Conservation (phyloP, 2,329 filamentous ascomycete genomes). For the Eurotiales sp. region DNA sequence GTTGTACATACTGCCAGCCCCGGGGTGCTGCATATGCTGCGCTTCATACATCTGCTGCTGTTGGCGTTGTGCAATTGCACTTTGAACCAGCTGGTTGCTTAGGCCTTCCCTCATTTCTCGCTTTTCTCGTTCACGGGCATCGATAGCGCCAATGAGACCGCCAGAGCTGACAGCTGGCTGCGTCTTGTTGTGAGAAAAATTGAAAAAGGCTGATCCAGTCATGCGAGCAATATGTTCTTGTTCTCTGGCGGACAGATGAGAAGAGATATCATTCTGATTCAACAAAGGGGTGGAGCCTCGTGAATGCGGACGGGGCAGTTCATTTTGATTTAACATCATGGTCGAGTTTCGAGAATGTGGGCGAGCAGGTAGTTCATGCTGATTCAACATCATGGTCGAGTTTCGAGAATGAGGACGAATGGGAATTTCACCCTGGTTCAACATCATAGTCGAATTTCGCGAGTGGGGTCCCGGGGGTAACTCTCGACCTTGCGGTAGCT, state of each 20-base stretch:
- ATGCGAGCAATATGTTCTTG: slow-evolving; percentile 83
- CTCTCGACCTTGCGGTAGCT: slow-evolving; percentile 34
- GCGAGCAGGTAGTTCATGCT: slow-evolving; percentile 19
- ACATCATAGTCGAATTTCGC: slow-evolving; percentile 52
- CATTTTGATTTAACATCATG: slow-evolving; percentile 47
- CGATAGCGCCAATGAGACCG: slow-evolving; percentile 74
- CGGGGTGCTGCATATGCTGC: slow-evolving; percentile 26
- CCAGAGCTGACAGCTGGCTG: slow-evolving; percentile 48
- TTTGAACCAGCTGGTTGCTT: slow-evolving; percentile 67
- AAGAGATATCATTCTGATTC: slow-evolving; percentile 49
- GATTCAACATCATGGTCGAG: slow-evolving; percentile 10
- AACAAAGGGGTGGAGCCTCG: slow-evolving; percentile 45
- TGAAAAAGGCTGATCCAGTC: slow-evolving; percentile 73
- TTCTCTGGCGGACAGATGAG: slow-evolving; percentile 75
- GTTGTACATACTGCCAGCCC: slow-evolving; percentile 31
- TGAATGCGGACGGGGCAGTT: slow-evolving; percentile 22
- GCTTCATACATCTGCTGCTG: slow-evolving; percentile 48
- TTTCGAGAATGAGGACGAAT: slow-evolving; percentile 3
- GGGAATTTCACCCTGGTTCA: slow-evolving; percentile 45
- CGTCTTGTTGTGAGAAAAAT: slow-evolving; percentile 55
- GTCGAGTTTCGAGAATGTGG: slow-evolving; percentile 60
- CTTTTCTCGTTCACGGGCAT: slow-evolving; percentile 74
- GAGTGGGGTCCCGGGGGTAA: slow-evolving; percentile 53
- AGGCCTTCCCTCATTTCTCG: slow-evolving; percentile 65
- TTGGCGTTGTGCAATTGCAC: slow-evolving; percentile 67